These are phyloP conservation scores for Cinnamomum micranthum DNA, from an alignment of 164 flowering plant species.

Conservation along the genomic window DNA sequence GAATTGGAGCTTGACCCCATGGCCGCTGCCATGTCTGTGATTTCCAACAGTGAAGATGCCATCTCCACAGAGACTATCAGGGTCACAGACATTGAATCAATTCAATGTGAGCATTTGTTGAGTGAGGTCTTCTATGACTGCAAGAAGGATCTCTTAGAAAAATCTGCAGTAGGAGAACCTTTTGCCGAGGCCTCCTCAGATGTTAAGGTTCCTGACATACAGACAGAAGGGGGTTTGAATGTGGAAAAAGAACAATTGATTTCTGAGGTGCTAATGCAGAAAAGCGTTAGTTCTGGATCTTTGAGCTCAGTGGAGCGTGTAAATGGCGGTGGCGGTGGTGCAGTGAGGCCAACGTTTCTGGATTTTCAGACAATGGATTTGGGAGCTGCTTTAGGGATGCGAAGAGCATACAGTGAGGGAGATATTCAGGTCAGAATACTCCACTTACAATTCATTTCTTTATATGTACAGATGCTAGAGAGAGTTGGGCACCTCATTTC, in stretches of 20 bases:
- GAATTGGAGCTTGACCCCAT: constrained; percentile 50
- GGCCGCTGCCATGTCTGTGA: constrained; percentile 70
- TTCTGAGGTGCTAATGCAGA: constrained; percentile 37
- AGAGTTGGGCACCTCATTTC: background rate
- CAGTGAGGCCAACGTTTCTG: constrained; percentile 52
- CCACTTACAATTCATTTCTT: no score
- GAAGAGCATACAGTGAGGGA: constrained; percentile 95
- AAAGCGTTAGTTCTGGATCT: constrained; percentile 71
- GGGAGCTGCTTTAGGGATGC: constrained; percentile 71
- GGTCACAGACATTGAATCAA: constrained; percentile 43
- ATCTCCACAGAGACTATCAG: constrained; percentile 50
- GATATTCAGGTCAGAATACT: constrained; percentile 75
- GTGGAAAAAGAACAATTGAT: constrained; percentile 21
- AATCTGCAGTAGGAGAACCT: constrained; percentile 45
- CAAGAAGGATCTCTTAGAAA: constrained; percentile 65
- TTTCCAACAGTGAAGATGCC: constrained; percentile 65
- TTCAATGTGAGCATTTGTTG: constrained; percentile 50
- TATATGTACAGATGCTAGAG: no score
- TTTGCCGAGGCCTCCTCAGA: constrained; percentile 38
- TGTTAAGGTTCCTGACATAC: constrained; percentile 34
- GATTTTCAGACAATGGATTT: constrained; percentile 65
- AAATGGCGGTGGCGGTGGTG: constrained; percentile 32
- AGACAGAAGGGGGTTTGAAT: constrained; percentile 30
- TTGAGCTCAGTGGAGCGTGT: constrained; percentile 56
- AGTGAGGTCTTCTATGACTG: constrained; percentile 77